Conservation (phyloP, 1,284 basidiomycete species). For the Cryptococcus maquisensis region DNA sequence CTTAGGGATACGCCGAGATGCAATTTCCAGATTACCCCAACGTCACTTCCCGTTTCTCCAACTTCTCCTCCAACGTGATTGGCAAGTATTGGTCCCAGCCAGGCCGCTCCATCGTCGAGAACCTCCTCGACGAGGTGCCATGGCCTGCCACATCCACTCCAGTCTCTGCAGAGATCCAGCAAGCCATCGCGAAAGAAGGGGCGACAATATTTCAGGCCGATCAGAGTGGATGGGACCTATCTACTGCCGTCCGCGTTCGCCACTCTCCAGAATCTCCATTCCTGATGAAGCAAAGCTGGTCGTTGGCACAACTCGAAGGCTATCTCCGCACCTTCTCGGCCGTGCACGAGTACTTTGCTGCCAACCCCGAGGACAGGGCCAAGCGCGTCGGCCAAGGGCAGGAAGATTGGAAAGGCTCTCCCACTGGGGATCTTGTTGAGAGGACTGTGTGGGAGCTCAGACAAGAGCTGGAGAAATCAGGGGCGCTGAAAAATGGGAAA, state of each 20-base stretch:
- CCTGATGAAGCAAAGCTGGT: constrained; percentile 60
- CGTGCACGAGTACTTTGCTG: constrained; percentile 64
- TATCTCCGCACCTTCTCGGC: constrained; percentile 72
- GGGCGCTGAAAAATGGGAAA: constrained; percentile 26
- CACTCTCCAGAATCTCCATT: constrained; percentile 45
- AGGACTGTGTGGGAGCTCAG: constrained; percentile 58
- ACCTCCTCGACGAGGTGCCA: constrained; percentile 65
- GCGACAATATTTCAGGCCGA: not conserved
- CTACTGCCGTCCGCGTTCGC: constrained; percentile 26
- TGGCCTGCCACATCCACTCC: constrained; percentile 51
- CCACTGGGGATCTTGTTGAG: constrained; percentile 57
- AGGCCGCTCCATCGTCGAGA: constrained; percentile 69
- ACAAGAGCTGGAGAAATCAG: constrained; percentile 50
- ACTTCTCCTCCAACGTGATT: constrained; percentile 51
- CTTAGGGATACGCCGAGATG: constrained; percentile 73
- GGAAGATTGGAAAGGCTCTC: constrained; percentile 38
- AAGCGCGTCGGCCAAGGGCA: constrained; percentile 12
- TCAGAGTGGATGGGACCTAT: constrained; percentile 18
- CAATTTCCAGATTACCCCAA: constrained; percentile 60
- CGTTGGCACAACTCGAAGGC: constrained; percentile 60
- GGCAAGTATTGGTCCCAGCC: constrained; percentile 77
- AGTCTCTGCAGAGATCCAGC: constrained; percentile 30
- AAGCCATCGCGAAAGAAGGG: not conserved
- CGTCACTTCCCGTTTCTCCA: constrained; percentile 57
- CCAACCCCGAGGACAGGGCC: constrained; percentile 58